Percentiles rank a stretch among this genome's conserved stretches.
Conservation (phyloP, 2,329 filamentous ascomycete genomes). For the Xylariaceae sp. region DNA sequence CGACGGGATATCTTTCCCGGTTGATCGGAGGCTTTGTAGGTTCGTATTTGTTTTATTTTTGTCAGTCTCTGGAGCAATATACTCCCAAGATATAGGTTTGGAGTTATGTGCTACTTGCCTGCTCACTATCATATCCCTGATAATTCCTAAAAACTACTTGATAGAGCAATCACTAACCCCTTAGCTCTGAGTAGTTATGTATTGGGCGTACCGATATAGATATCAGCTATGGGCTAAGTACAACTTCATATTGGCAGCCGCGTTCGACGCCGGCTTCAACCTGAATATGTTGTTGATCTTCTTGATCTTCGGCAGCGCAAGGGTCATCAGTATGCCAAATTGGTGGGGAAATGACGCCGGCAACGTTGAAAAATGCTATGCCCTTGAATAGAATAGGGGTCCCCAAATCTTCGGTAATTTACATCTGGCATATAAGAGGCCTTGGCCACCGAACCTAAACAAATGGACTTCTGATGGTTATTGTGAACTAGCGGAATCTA, state of each 20-base stretch:
- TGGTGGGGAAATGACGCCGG: constrained; percentile 65
- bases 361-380: constrained; percentile 62
- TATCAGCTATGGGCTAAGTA: constrained; percentile 62
- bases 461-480: no score
- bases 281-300: constrained; percentile 65
- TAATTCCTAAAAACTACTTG: background rate
- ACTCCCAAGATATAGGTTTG: no score
- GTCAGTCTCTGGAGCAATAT: no score
- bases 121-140: background rate
- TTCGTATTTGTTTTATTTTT: no score
- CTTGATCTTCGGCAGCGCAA: constrained; percentile 59
- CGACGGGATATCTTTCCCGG: constrained; percentile 58
- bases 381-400: constrained; percentile 37
- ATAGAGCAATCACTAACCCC: background rate
- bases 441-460: no score
- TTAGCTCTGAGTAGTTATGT: no score
- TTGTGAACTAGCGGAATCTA: no score
- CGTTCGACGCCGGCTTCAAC: constrained; percentile 65
- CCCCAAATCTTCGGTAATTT: background rate
- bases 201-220: constrained; percentile 53
- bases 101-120: constrained; percentile 52
- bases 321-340: constrained; percentile 60
- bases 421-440: no score
- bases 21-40: constrained; percentile 61
- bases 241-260: constrained; percentile 63